A percentile compares a stretch with the other conserved stretches of the same genome.
phyloP scores from a whole-genome alignment of 83 land plant species.

The Picea abies region DNA sequence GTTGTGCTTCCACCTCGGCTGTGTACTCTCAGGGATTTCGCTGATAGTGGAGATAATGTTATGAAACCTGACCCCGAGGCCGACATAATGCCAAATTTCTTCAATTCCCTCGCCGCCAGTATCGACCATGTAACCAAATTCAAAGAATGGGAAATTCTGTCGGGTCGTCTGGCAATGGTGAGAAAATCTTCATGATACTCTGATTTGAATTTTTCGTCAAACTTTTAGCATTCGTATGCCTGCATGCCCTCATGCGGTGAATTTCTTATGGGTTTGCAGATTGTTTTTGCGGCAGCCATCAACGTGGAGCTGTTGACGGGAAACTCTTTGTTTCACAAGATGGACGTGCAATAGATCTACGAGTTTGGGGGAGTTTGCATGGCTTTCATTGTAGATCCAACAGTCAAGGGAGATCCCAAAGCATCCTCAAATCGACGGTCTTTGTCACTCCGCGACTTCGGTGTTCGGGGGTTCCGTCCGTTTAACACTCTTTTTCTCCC shows the following conservation, averaged over 20 bases:
- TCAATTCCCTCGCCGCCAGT: slow-evolving; percentile 44
- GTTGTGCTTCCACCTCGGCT: slow-evolving; percentile 64
- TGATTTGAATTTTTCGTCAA: too few species aligned
- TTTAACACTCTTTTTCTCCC: too few species aligned
- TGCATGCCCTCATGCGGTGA: too few species aligned
- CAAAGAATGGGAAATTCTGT: slow-evolving; percentile 63
- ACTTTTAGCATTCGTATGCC: too few species aligned
- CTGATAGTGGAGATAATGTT: slow-evolving; percentile 31
- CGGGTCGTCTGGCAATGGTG: slow-evolving; percentile 79
- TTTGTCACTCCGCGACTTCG: too few species aligned
- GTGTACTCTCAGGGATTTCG: slow-evolving; percentile 59
- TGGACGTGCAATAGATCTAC: slow-evolving; percentile 48
- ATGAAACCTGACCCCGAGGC: slow-evolving; percentile 18
- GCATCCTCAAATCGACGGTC: too few species aligned
- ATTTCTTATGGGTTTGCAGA: slow-evolving; percentile 24
- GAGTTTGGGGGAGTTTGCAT: slow-evolving; percentile 54
- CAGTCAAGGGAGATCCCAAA: too few species aligned
- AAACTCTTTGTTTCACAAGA: slow-evolving; percentile 58
- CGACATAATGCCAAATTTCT: slow-evolving; percentile 20
- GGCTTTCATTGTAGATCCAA: slow-evolving; percentile 36
- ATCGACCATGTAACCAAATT: slow-evolving; percentile 55
- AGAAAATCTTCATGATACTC: neutral
- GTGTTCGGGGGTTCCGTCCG: too few species aligned
- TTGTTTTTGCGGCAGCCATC: slow-evolving; percentile 59
- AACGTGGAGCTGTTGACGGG: slow-evolving; percentile 53